Evolutionary conservation across 2,329 filamentous ascomycete species (phyloP).

Genomic region (Ceratocystis diversiconidia): DNA sequence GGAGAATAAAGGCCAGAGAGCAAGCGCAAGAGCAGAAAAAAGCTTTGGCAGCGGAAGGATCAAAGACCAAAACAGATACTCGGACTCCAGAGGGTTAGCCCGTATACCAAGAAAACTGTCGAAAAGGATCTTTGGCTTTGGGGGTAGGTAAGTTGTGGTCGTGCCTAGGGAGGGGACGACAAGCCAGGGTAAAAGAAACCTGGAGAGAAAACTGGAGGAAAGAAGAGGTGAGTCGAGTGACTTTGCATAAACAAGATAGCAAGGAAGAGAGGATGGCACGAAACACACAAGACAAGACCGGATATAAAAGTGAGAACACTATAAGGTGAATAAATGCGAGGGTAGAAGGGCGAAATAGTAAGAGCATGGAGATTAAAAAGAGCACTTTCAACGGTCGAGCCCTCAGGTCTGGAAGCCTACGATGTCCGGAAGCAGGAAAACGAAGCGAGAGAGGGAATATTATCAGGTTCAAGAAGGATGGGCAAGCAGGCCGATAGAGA

Average conservation of each 20-base stretch:
- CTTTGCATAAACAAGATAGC: slow-evolving; percentile 1
- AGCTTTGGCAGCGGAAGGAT: slow-evolving; percentile 4
- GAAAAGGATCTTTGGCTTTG: background rate
- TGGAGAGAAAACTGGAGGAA: background rate
- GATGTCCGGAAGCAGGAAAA: background rate
- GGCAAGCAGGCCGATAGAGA: background rate
- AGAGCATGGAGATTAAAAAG: background rate
- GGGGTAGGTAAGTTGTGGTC: background rate
- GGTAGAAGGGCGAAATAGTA: background rate
- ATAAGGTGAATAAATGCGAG: background rate
- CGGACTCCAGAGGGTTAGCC: slow-evolving; percentile 5
- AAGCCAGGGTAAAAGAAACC: background rate
- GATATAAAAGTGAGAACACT: background rate
- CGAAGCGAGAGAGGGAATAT: background rate
- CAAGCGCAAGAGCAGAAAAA: background rate
- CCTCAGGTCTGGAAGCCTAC: background rate
- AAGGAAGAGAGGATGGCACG: background rate
- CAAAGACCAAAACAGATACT: slow-evolving; percentile 5
- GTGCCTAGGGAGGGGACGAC: background rate
- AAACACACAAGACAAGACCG: background rate
- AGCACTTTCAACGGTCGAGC: background rate
- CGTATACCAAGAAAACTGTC: background rate
- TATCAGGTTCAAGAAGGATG: background rate
- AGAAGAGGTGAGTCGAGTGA: background rate
- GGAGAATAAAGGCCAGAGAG: background rate